A percentile compares a stretch with the other conserved stretches of the same genome.
Conservation (phyloP, 257 asterid species). For the Ehretia macrophylla region DNA sequence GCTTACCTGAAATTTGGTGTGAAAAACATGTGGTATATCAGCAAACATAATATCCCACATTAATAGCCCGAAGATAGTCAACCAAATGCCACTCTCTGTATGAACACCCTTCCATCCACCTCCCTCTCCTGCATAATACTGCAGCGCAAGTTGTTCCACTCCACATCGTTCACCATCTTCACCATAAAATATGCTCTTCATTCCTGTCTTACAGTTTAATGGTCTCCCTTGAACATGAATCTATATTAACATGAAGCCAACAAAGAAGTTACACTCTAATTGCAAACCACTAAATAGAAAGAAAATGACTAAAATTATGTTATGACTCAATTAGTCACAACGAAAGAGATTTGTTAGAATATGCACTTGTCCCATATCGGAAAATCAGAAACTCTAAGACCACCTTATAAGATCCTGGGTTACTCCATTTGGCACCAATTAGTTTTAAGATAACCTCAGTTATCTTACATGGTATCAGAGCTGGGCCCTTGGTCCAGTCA, state of each 20-base stretch:
- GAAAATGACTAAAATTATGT: background rate
- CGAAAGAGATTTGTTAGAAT: background rate
- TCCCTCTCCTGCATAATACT: slow-evolving; percentile 89
- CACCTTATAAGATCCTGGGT: too few species aligned
- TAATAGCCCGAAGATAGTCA: slow-evolving; percentile 79
- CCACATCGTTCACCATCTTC: slow-evolving; percentile 86
- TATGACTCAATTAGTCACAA: background rate
- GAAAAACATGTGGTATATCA: slow-evolving; percentile 82
- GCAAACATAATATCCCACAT: slow-evolving; percentile 88
- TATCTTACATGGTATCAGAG: too few species aligned
- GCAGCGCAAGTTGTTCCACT: slow-evolving; percentile 87
- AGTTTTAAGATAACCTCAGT: too few species aligned
- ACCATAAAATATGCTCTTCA: slow-evolving; percentile 72
- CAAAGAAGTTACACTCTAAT: background rate
- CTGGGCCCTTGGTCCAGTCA: too few species aligned
- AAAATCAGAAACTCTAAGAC: too few species aligned
- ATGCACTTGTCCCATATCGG: too few species aligned
- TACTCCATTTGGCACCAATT: too few species aligned
- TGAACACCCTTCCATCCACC: slow-evolving; percentile 93
- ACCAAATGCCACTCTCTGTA: slow-evolving; percentile 95
- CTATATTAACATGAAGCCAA: slow-evolving; percentile 26
- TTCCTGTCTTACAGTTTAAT: slow-evolving; percentile 62
- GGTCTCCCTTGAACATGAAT: slow-evolving; percentile 86
- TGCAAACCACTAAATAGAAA: background rate
- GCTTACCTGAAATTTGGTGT: slow-evolving; percentile 80